Evolutionary conservation across 2,329 filamentous ascomycete species (phyloP).

Genomic region (Cryphonectria japonica): DNA sequence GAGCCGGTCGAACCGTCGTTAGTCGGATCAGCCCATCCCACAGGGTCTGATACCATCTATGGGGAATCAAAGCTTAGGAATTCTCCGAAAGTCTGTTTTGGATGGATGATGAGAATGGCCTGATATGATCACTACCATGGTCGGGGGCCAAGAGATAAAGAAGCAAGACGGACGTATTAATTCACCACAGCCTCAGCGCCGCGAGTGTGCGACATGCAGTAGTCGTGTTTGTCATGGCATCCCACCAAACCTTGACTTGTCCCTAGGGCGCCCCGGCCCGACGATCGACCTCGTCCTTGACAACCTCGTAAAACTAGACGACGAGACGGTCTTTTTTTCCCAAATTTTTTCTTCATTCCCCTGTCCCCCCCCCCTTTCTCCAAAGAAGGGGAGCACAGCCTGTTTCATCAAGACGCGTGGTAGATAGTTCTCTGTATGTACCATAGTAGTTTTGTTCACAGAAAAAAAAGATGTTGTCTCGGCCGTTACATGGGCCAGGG

Average conservation of each 20-base stretch:
- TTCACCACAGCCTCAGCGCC: neutral
- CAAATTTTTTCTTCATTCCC: neutral
- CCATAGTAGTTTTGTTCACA: neutral
- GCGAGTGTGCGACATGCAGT: neutral
- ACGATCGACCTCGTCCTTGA: constrained; percentile 1
- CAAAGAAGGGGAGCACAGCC: too few species aligned
- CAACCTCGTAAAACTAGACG: neutral
- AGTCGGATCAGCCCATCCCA: neutral
- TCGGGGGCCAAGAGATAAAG: neutral
- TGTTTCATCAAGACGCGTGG: neutral
- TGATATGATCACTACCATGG: neutral
- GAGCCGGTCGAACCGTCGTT: neutral
- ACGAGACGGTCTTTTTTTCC: neutral
- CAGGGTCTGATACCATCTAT: neutral
- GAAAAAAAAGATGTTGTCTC: neutral
- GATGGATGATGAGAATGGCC: neutral
- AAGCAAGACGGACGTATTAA: neutral
- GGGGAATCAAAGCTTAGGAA: neutral
- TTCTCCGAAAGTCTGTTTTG: neutral
- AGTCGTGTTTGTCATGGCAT: neutral
- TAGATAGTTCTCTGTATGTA: neutral
- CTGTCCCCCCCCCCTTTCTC: too few species aligned
- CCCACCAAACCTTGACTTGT: constrained; percentile 1
- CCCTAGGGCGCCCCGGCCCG: neutral
- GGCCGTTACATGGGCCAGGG: neutral